Evolutionary conservation across 768 basidiomycete species (phyloP), one percentile per base, ranked within the genome.

Genomic region (Naematelia aurantialba): DNA sequence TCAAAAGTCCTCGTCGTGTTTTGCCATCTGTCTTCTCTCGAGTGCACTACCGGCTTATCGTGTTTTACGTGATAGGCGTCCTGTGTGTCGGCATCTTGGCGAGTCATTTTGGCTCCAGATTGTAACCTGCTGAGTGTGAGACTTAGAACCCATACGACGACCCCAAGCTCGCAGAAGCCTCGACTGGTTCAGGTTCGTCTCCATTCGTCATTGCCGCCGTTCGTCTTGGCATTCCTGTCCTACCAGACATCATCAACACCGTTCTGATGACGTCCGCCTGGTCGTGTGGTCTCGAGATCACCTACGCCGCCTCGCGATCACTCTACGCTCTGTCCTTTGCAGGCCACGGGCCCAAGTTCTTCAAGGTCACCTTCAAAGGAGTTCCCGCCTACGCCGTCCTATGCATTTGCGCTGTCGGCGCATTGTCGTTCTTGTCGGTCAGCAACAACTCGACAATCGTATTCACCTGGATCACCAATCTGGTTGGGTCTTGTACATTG

Each of bases 21-120:
- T 26, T 67, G 11, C 66, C 65, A 4, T 58, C 50, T n/a, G 65
- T 63, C 13, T 65, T 65, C 66, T 65, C 65, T 30, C 50, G 60
- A 13, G 62, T 53, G 30, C 58, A 62, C 49, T 67, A 56, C 56
- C 56, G 67, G 21, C 56, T 65, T 55, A 25, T 58, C 8, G 45
- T 62, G 49, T 57, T 66, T 56, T 67, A 63, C 65, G 53, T 58
- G 21, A 58, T 46, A 26, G 61, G 61, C 21, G 55, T 54, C 0
- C 48, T 63, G 5, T 49, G 49, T 14, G 62, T 64, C 25, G 57
- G 59, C 13, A 61, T 65, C 27, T n/a, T n/a, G n/a, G n/a, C n/a
- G n/a, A n/a, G 51, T 59, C 14, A 39, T 56, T 5, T 46, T 59
- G 5, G 54, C 61, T 11, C 54, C 55, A 30, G 59, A 59, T 27